Conservation (phyloP, 2,329 filamentous ascomycete species). For the Pyrenophora seminiperda region DNA sequence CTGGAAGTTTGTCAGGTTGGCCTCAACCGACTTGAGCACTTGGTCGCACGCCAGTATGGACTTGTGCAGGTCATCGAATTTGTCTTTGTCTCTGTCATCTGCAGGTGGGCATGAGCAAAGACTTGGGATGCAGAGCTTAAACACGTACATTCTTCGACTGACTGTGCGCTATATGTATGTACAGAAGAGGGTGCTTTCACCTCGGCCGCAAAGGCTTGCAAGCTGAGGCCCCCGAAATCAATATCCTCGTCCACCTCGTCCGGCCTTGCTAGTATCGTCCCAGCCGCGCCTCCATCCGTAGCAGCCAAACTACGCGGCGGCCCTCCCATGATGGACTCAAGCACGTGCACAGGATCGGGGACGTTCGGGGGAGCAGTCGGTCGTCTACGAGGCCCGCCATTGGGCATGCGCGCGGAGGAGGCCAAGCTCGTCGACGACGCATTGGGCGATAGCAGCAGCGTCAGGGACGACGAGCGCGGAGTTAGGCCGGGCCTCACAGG, state of each 20-base stretch:
- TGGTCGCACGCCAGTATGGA: slow-evolving; percentile 91
- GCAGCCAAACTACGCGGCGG: slow-evolving; percentile 34
- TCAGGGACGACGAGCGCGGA: slow-evolving; percentile 74
- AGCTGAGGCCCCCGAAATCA: slow-evolving; percentile 77
- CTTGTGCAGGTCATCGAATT: slow-evolving; percentile 86
- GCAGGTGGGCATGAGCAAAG: slow-evolving; percentile 41
- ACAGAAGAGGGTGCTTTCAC: slow-evolving; percentile 42
- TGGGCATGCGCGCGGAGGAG: slow-evolving; percentile 65
- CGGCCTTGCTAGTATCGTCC: slow-evolving; percentile 50
- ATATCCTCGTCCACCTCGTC: slow-evolving; percentile 65
- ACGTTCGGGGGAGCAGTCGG: slow-evolving; percentile 60
- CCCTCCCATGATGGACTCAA: slow-evolving; percentile 64
- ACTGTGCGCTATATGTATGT: slow-evolving; percentile 63
- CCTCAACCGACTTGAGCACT: slow-evolving; percentile 89
- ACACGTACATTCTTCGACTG: slow-evolving; percentile 73
- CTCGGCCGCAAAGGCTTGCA: slow-evolving; percentile 69
- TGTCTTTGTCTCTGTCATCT: slow-evolving; percentile 80
- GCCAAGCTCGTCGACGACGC: slow-evolving; percentile 79
- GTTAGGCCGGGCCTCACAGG: slow-evolving; percentile 70
- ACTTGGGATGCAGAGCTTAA: slow-evolving; percentile 24
- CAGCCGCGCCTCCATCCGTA: slow-evolving; percentile 18
- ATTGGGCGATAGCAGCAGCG: slow-evolving; percentile 71
- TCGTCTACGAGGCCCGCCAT: slow-evolving; percentile 72
- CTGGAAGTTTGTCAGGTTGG: slow-evolving; percentile 89
- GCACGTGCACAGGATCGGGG: slow-evolving; percentile 71